Percentiles rank a stretch among this genome's conserved stretches.
Conservation (phyloP, 2,329 filamentous ascomycete species). For the Keithomyces neogunnii region DNA sequence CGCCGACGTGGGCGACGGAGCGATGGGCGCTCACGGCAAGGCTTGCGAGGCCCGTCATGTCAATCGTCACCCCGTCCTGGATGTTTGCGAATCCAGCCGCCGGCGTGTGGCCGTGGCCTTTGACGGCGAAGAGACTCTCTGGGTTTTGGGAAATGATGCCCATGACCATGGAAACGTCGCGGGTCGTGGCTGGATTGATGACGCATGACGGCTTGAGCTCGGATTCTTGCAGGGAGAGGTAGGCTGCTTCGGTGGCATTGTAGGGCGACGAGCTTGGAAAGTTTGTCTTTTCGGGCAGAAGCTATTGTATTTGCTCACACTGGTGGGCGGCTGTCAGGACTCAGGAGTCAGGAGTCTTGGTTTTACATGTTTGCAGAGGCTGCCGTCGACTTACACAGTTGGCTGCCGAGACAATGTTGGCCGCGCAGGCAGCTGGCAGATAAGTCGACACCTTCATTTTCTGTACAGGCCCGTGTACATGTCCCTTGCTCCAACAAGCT, state of each 20-base stretch:
- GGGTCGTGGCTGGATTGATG: background rate
- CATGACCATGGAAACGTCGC: background rate
- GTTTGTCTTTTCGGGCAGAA: background rate
- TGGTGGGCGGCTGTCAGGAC: background rate
- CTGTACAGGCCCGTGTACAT: no score
- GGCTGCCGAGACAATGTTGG: background rate
- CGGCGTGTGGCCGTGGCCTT: conserved; percentile 49
- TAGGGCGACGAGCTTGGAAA: background rate
- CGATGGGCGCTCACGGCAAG: conserved; percentile 20
- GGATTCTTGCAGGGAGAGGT: background rate
- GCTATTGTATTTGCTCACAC: background rate
- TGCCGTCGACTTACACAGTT: background rate
- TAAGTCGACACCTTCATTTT: no score
- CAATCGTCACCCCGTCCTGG: conserved; percentile 36
- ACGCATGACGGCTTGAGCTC: background rate
- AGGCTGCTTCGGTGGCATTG: background rate
- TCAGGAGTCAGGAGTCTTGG: background rate
- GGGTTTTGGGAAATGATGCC: background rate
- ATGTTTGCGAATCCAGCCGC: conserved; percentile 45
- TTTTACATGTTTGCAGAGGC: background rate
- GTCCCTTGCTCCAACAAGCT: no score
- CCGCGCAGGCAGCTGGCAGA: no score
- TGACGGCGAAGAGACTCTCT: conserved; percentile 37
- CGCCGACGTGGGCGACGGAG: conserved; percentile 25
- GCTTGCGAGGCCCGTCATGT: conserved; percentile 6